Conservation (phyloP, 2,329 filamentous ascomycete species). For the Sclerotinia nivalis region DNA sequence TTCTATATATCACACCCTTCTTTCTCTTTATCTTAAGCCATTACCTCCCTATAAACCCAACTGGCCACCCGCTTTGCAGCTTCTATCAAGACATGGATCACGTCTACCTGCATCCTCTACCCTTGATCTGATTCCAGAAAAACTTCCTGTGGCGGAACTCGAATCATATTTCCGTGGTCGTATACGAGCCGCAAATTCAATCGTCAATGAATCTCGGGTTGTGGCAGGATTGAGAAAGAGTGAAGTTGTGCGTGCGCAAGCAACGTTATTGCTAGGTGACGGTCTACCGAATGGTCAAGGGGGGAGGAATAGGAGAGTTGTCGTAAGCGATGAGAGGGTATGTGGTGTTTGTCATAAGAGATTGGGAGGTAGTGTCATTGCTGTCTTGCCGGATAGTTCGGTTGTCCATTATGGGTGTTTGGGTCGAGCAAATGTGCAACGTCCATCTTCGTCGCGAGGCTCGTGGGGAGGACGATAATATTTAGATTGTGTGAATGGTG, state of each 20-base stretch:
- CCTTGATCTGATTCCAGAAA: conserved; percentile 78
- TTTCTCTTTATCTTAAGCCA: conserved; percentile 86
- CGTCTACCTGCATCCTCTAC: conserved; percentile 86
- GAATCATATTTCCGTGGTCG: conserved; percentile 90
- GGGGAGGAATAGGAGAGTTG: conserved; percentile 67
- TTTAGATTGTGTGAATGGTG: conserved; percentile 23
- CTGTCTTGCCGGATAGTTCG: conserved; percentile 80
- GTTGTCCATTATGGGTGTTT: conserved; percentile 83
- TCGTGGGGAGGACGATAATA: conserved; percentile 33
- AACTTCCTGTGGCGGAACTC: conserved; percentile 74
- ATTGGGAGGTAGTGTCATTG: conserved; percentile 85
- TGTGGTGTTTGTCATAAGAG: conserved; percentile 94
- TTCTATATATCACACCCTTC: conserved; percentile 88
- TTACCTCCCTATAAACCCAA: conserved; percentile 70
- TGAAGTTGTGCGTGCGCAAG: conserved; percentile 75
- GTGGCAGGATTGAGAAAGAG: conserved; percentile 75
- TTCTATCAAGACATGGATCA: conserved; percentile 91
- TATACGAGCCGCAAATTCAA: conserved; percentile 81
- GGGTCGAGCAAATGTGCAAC: conserved; percentile 51
- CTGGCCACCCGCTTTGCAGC: conserved; percentile 75
- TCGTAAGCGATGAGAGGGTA: conserved; percentile 82
- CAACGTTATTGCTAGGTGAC: conserved; percentile 72
- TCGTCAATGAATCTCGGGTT: conserved; percentile 78
- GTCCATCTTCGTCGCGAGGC: conserved; percentile 31
- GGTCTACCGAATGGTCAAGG: conserved; percentile 53